phyloP scores from a whole-genome alignment of 1,284 basidiomycete species.

The Pseudozyma hubeiensis region DNA sequence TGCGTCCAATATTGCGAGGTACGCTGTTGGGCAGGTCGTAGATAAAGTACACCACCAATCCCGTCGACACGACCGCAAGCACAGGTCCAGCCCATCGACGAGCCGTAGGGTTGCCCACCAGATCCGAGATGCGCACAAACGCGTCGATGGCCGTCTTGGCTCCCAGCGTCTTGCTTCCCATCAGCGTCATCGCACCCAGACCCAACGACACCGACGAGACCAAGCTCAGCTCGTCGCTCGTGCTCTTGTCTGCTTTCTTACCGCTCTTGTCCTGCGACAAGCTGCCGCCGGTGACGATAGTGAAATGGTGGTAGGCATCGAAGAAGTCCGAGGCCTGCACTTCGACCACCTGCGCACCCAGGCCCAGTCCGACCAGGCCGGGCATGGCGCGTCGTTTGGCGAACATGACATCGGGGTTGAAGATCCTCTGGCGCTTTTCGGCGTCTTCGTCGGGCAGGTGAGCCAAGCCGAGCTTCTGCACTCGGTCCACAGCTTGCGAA shows the following conservation, averaged over 20 bases:
- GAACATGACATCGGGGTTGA: conserved; percentile 98
- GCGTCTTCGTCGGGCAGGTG: conserved; percentile 76
- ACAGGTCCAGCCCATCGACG: conserved; percentile 90
- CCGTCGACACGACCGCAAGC: conserved; percentile 79
- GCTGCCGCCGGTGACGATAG: conserved; percentile 54
- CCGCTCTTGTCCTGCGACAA: conserved; percentile 55
- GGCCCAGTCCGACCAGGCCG: conserved; percentile 59
- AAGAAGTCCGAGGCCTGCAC: conserved; percentile 80
- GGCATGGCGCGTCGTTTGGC: conserved; percentile 72
- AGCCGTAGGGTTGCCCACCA: conserved; percentile 83
- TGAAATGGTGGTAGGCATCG: conserved; percentile 78
- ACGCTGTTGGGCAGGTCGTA: conserved; percentile 89
- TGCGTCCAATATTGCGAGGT: conserved; percentile 77
- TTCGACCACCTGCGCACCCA: conserved; percentile 61
- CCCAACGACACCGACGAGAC: conserved; percentile 58
- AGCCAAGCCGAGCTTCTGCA: conserved; percentile 77
- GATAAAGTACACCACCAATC: conserved; percentile 83
- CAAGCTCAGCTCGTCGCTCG: conserved; percentile 68
- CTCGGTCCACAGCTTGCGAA: conserved; percentile 78
- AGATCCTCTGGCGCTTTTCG: conserved; percentile 74
- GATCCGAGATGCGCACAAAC: conserved; percentile 70
- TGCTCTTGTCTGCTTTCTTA: conserved; percentile 71
- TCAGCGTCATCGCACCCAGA: conserved; percentile 84
- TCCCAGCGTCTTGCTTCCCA: conserved; percentile 83
- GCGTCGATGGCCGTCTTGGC: conserved; percentile 63